Evolutionary conservation across 495 filamentous ascomycete genomes (phyloP).

Genomic region (Annulohypoxylon stygium): DNA sequence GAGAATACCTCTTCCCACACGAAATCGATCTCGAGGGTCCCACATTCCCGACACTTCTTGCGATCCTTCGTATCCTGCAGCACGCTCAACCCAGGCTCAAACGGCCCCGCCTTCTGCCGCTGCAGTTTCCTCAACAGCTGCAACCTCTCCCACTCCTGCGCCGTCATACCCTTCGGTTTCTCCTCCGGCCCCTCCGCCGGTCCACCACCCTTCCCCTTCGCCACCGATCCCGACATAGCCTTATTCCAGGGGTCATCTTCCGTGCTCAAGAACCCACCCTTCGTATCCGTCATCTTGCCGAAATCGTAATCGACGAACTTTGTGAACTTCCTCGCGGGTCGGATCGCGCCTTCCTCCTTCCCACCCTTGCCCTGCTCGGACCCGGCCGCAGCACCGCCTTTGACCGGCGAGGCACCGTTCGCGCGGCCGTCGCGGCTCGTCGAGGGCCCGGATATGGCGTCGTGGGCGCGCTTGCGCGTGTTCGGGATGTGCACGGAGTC

Average conservation of each 20-base stretch:
- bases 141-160: conserved; percentile 91
- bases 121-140: conserved; percentile 76
- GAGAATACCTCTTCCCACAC: conserved; percentile 82
- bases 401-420: conserved; percentile 45
- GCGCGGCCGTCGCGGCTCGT: conserved; percentile 76
- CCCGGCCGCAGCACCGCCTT: conserved; percentile 43
- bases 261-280: conserved; percentile 88
- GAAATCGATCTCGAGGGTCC: conserved; percentile 88
- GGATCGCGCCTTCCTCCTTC: conserved; percentile 69
- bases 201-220: conserved; percentile 45
- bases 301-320: conserved; percentile 98
- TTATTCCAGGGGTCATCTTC: conserved; percentile 93
- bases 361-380: conserved; percentile 52
- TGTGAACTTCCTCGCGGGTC: conserved; percentile 82
- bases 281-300: conserved; percentile 96
- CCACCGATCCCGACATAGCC: conserved; percentile 68
- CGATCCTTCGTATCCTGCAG: conserved; percentile 71
- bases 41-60: conserved; percentile 87
- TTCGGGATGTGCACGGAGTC: conserved; percentile 54
- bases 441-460: conserved; percentile 72
- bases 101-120: conserved; percentile 81
- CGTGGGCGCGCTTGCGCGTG: conserved; percentile 66
- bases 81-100: conserved; percentile 85
- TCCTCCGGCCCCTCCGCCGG: conserved; percentile 63
- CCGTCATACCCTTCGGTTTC: conserved; percentile 81